Conservation (phyloP, 257 asterid genomes). For the Scutellaria minor region DNA sequence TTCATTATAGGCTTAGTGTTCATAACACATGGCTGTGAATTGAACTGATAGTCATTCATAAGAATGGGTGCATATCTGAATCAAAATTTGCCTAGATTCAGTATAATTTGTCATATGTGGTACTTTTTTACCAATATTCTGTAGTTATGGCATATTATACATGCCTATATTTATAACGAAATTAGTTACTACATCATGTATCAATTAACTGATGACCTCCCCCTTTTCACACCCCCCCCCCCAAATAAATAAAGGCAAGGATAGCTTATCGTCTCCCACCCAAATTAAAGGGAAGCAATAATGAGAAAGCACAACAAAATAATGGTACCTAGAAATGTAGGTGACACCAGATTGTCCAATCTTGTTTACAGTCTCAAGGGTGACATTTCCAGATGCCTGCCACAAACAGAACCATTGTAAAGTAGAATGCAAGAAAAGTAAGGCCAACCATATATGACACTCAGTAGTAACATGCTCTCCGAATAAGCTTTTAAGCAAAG, state of each 20-base stretch:
- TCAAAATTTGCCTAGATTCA: no score
- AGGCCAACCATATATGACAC: neutral
- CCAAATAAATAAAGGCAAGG: neutral
- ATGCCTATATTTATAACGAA: neutral
- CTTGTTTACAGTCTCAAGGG: slow-evolving; percentile 81
- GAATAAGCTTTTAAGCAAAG: slow-evolving; percentile 8
- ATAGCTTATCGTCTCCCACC: neutral
- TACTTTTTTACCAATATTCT: neutral
- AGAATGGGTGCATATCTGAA: neutral
- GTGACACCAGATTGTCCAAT: slow-evolving; percentile 96
- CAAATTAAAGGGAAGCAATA: neutral
- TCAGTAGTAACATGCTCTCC: neutral
- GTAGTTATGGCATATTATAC: neutral
- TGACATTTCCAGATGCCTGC: slow-evolving; percentile 98
- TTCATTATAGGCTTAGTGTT: neutral
- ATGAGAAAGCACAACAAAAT: neutral
- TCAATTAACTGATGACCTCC: neutral
- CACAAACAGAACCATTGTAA: slow-evolving; percentile 29
- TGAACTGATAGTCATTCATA: neutral
- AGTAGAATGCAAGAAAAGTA: slow-evolving; percentile 19
- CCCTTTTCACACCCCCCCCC: neutral
- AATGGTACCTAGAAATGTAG: slow-evolving; percentile 80
- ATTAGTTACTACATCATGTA: neutral
- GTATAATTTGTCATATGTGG: no score
- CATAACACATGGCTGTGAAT: neutral